These are phyloP conservation scores for Sambucus nigra DNA, from an alignment of 129 eudicot species.

Conservation along the genomic window DNA sequence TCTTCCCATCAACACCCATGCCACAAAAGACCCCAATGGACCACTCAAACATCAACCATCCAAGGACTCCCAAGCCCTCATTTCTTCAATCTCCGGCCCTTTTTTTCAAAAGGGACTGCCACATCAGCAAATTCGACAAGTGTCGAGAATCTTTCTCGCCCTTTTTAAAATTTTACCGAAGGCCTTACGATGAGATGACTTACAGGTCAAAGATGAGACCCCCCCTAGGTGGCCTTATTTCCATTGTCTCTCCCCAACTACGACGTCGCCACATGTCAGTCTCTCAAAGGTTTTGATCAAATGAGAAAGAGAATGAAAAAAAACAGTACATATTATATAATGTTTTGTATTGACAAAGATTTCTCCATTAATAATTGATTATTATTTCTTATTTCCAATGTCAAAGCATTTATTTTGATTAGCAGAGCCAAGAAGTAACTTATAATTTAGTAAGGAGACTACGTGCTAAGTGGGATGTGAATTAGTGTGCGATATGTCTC, in stretches of 20 bases:
- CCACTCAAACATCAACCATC: constrained; percentile 42
- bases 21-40: constrained; percentile 82
- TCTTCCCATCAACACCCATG: constrained; percentile 84
- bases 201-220: constrained; percentile 95
- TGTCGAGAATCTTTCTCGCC: constrained; percentile 62
- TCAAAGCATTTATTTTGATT: constrained; percentile 16
- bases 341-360: constrained; percentile 28
- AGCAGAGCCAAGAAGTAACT: background rate
- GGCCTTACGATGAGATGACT: constrained; percentile 92
- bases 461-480: constrained; percentile 73
- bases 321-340: constrained; percentile 21
- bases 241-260: constrained; percentile 76
- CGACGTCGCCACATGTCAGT: constrained; percentile 81
- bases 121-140: constrained; percentile 43
- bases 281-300: constrained; percentile 77
- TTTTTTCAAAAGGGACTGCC: constrained; percentile 56
- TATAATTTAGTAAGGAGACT: constrained; percentile 26
- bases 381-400: constrained; percentile 24
- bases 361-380: constrained; percentile 25
- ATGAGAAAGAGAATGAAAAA: too few species aligned
- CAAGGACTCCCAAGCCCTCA: constrained; percentile 82
- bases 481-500: constrained; percentile 28
- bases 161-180: constrained; percentile 56
- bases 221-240: constrained; percentile 86
- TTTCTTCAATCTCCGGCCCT: constrained; percentile 81